Evolutionary conservation across 192 early-diverging fungal genomes (phyloP), one percentile per base, ranked within the genome.

Genomic region (Fimicolochytrium jonesii): DNA sequence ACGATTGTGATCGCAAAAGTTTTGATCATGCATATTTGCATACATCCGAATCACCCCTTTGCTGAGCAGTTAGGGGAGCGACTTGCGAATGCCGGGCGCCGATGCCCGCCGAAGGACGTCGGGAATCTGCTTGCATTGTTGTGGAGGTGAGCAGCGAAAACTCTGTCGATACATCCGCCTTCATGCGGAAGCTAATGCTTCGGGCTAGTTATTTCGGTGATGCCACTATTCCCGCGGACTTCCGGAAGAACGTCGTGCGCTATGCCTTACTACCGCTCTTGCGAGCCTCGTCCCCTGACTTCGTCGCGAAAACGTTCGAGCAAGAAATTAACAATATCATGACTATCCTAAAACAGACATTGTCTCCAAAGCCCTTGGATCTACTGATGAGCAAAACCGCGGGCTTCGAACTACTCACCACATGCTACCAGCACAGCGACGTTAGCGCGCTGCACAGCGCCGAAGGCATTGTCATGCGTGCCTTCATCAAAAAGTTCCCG

Each of bases 261-360:
- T 59, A 74, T n/a, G 55, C 87, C 2, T 46, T 88, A 0, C 28
- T 76, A 0, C 81, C 83, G 1, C 70, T 77, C 20, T 59, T 88
- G 9, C 61, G 55, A n/a, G 61, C 55, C 10, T 74, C 76, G 1
- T 74, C 82, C 4, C 43, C 58, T 22, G 30, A 64, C 6, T 52
- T 72, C 35, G 69, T 87, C 2, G 36, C 69, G 1, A 72, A 73
- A 2, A 84, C 82, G 60, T 88, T 71, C 49, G 71, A 72, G 17
- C 37, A 34, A 3, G 48, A 87, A 41, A 74, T 90, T 20, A 43
- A 59, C 4, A 47, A 52, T 23, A 80, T 88, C 29, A 84, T 90
- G 71, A 57, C 49, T 0, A 58, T 64, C 34, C 49, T 90, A 4
- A 25, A 15, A 22, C 48, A 20, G 25, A 48, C 46, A 6, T 7